A percentile compares a stretch with the other conserved stretches of the same genome.
Conservation (phyloP, 805 yeast species). For the Kuraishia floccosa region DNA sequence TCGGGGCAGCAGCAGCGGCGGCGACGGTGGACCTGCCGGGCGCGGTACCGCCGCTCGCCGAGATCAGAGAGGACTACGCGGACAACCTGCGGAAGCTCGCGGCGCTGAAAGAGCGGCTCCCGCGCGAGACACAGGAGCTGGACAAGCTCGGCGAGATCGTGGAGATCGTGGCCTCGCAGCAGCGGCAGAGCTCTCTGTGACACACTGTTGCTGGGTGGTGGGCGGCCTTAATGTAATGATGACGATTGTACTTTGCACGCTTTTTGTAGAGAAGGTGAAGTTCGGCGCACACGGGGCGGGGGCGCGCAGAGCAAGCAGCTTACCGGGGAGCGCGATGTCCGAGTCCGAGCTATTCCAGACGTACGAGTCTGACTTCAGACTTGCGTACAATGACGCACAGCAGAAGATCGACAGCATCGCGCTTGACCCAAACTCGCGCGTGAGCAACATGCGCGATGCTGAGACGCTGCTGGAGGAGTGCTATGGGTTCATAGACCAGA, state of each 20-base stretch:
- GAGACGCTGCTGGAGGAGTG: conserved; percentile 73
- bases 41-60: conserved; percentile 6
- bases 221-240: too few species aligned
- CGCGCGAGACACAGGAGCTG: conserved; percentile 22
- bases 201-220: too few species aligned
- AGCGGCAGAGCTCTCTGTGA: too few species aligned
- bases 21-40: conserved; percentile 3
- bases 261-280: too few species aligned
- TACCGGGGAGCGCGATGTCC: too few species aligned
- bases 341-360: conserved; percentile 45
- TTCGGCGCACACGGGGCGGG: too few species aligned
- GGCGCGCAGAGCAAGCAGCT: too few species aligned
- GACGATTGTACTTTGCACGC: too few species aligned
- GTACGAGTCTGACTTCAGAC: conserved; percentile 63
- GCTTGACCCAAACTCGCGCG: conserved; percentile 36
- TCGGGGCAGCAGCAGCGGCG: conserved; percentile 3
- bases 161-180: background rate
- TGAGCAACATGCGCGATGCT: conserved; percentile 42
- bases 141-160: conserved; percentile 20
- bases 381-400: conserved; percentile 59
- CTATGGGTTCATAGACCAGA: conserved; percentile 71
- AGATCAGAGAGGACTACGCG: conserved; percentile 16
- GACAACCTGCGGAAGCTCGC: conserved; percentile 17
- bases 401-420: conserved; percentile 49
- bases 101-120: conserved; percentile 23